phyloP scores from a whole-genome alignment of 2,329 filamentous ascomycete species.

The Penicillium sp. region DNA sequence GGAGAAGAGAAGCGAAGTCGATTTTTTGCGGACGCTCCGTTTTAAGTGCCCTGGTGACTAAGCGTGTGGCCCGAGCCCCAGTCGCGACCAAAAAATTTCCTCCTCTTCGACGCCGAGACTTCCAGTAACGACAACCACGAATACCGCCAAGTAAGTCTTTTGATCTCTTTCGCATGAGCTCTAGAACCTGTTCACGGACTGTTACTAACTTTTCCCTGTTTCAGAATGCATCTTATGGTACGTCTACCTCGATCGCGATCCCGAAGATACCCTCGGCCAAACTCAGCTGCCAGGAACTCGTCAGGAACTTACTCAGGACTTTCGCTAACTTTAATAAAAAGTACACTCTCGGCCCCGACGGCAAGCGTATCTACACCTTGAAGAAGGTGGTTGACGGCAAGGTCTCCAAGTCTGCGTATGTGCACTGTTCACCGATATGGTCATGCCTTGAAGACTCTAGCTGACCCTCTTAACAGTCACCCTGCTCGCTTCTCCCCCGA shows the following conservation, averaged over 20 bases:
- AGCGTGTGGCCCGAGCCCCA: slow-evolving; percentile 20
- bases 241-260: slow-evolving; percentile 11
- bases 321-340: slow-evolving; percentile 15
- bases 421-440: neutral
- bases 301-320: slow-evolving; percentile 2
- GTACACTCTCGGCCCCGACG: slow-evolving; percentile 78
- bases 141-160: slow-evolving; percentile 28
- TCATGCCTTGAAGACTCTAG: neutral
- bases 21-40: slow-evolving; percentile 14
- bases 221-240: slow-evolving; percentile 44
- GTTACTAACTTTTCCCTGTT: slow-evolving; percentile 9
- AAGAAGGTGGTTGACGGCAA: slow-evolving; percentile 72
- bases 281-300: slow-evolving; percentile 2
- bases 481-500: slow-evolving; percentile 95
- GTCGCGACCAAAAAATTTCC: slow-evolving; percentile 26
- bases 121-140: slow-evolving; percentile 14
- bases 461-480: slow-evolving; percentile 47
- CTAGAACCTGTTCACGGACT: neutral
- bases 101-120: slow-evolving; percentile 19
- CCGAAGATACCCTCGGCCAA: slow-evolving; percentile 5
- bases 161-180: neutral
- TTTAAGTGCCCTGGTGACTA: slow-evolving; percentile 23
- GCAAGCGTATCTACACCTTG: slow-evolving; percentile 90
- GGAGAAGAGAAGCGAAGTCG: slow-evolving; percentile 2
- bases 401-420: slow-evolving; percentile 79